Evolutionary conservation across 345 rosid genomes (phyloP), one percentile per base, ranked within the genome.

Genomic region (Eutrema japonicum): DNA sequence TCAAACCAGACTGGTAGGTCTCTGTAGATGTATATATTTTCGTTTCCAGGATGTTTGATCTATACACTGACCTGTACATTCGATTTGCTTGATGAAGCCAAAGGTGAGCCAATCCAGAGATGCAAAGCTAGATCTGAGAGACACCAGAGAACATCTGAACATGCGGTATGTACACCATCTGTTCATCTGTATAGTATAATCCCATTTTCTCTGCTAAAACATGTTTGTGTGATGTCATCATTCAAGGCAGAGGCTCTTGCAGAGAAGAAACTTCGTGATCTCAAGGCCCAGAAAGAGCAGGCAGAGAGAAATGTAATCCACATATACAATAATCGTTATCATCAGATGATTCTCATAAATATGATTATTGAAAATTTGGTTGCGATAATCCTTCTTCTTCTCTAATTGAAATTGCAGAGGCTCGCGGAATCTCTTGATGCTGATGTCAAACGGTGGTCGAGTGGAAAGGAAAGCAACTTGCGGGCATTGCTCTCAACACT

Each of bases 161-260:
- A 96, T 42, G 93, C 92, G 35, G 98, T 94, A 86, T 35, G 86
- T n/a, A 57, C 55, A 48, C 42, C 26, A 53, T 7, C 10, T 52
- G 16, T 62, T 77, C 76, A 55, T 49, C 55, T 65, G 32, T 41
- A 26, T 48, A 22, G 29, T 9, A 51, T 54, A 42, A 16, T 36
- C 51, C 52, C 72, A 57, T 71, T 47, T 43, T 18, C 63, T 61
- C 48, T 29, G 54, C 47, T 42, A 75, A 27, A 60, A 64, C 73
- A 70, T 12, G 50, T 33, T 32, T 71, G 37, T 63, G 47, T 59
- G 77, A 51, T 73, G 48, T 38, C 43, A 43, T 55, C 35, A 26
- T 85, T 88, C 73, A 91, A 94, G 98, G 95, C 87, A 48, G 91
- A 89, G 75, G 96, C 93, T 77, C 96, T 94, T 61, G 93, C 89